Evolutionary conservation across 257 asterid species (phyloP).

Genomic region (Capsicum chinense): DNA sequence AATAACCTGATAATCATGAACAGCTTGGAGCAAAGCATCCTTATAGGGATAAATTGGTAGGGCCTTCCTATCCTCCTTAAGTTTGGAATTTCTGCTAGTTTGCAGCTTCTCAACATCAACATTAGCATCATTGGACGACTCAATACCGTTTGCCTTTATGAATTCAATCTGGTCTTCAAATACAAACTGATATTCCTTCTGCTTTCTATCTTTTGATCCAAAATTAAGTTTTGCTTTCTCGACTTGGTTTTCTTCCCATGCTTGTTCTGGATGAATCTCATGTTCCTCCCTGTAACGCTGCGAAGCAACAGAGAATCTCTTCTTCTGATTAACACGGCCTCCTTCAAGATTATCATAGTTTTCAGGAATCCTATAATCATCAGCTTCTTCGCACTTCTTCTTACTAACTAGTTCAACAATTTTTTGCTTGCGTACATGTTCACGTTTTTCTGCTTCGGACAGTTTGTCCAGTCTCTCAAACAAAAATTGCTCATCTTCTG

Average conservation of each 20-base stretch:
- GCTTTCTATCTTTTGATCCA: constrained; percentile 78
- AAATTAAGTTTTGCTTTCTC: constrained; percentile 84
- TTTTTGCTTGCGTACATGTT: constrained; percentile 22
- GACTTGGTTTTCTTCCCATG: too few species aligned
- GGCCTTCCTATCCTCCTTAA: constrained; percentile 76
- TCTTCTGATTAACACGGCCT: constrained; percentile 52
- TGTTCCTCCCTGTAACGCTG: constrained; percentile 88
- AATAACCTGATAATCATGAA: constrained; percentile 80
- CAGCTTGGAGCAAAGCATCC: constrained; percentile 78
- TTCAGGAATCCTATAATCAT: constrained; percentile 72
- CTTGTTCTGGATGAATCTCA: constrained; percentile 56
- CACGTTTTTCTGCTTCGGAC: constrained; percentile 70
- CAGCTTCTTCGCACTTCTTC: too few species aligned
- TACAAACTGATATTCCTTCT: constrained; percentile 80
- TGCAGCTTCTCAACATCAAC: too few species aligned
- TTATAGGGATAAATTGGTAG: constrained; percentile 79
- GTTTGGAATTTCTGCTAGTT: too few species aligned
- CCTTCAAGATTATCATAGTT: constrained; percentile 58
- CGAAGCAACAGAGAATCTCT: constrained; percentile 56
- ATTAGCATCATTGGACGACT: too few species aligned
- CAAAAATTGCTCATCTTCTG: constrained; percentile 86
- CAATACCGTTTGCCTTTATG: constrained; percentile 54
- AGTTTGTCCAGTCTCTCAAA: constrained; percentile 71
- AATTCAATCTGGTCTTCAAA: constrained; percentile 97
- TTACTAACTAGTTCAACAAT: too few species aligned